Percentiles rank a stretch among this genome's conserved stretches.
Conservation (phyloP, 441 rosid species). For the Erodium trifolium region DNA sequence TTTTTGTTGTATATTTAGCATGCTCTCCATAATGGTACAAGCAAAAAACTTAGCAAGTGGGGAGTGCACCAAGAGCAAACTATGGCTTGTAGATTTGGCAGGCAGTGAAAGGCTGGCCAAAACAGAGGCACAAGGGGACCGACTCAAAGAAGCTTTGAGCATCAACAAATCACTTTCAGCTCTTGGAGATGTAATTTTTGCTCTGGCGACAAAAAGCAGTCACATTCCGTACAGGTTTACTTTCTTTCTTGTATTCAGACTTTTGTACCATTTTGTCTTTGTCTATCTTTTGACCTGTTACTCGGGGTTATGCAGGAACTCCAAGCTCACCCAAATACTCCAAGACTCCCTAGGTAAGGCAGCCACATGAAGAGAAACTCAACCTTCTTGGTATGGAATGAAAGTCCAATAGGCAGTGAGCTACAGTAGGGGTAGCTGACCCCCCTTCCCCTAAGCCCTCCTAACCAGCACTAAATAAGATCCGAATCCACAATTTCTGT, state of each 20-base stretch:
- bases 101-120: conserved; percentile 93
- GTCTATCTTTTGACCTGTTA: conserved; percentile 10
- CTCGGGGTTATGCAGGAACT: conserved; percentile 49
- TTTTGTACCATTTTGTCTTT: not conserved
- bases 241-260: conserved; percentile 8
- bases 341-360: conserved; percentile 81
- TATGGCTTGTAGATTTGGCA: conserved; percentile 92
- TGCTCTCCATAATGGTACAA: conserved; percentile 79
- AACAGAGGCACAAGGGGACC: conserved; percentile 85
- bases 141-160: conserved; percentile 91
- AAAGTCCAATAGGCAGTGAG: too few species aligned
- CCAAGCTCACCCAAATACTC: conserved; percentile 92
- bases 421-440: too few species aligned
- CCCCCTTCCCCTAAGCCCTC: too few species aligned
- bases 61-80: conserved; percentile 79
- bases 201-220: conserved; percentile 83
- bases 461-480: too few species aligned
- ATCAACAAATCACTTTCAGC: conserved; percentile 91
- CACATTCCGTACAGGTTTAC: conserved; percentile 80
- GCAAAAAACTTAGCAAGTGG: conserved; percentile 79
- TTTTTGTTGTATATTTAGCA: conserved; percentile 32
- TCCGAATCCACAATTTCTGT: not conserved
- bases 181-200: conserved; percentile 91
- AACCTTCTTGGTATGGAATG: too few species aligned
- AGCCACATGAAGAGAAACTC: not conserved